A percentile compares a stretch with the other conserved stretches of the same genome.
Conservation (phyloP, 2,329 filamentous ascomycete species). For the Fusarium succisae region DNA sequence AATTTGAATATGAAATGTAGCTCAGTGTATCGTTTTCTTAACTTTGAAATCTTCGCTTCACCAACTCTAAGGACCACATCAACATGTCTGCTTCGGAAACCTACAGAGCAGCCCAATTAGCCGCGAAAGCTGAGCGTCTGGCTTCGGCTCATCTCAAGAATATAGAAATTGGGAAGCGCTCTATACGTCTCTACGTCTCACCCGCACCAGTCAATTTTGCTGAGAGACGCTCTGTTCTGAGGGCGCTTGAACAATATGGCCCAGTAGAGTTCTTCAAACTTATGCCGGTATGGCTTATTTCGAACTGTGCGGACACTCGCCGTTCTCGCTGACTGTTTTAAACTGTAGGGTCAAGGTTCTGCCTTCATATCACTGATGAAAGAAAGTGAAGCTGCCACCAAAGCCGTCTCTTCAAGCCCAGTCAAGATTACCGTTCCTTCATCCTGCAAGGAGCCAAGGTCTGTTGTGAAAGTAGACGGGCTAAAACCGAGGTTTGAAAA, state of each 20-base stretch:
- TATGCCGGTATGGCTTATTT: constrained; percentile 23
- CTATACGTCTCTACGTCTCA: constrained; percentile 60
- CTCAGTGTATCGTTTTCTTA: neutral
- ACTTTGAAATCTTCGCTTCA: neutral
- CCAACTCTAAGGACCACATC: neutral
- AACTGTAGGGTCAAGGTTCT: constrained; percentile 55
- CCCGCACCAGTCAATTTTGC: constrained; percentile 62
- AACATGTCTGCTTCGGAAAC: neutral
- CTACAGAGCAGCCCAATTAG: neutral
- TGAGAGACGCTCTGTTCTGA: constrained; percentile 65
- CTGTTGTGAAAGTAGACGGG: constrained; percentile 33
- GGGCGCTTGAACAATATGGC: constrained; percentile 60
- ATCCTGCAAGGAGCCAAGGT: constrained; percentile 40
- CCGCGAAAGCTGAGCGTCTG: neutral
- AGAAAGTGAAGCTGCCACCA: constrained; percentile 49
- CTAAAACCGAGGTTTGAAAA: neutral
- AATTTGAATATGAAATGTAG: neutral
- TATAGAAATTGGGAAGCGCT: constrained; percentile 3
- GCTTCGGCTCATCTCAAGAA: neutral
- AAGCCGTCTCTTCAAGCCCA: constrained; percentile 57
- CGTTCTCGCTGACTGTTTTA: neutral
- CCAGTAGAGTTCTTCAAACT: constrained; percentile 62
- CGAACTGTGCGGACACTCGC: neutral
- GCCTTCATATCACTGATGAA: constrained; percentile 62
- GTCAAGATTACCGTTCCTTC: constrained; percentile 55